Evolutionary conservation across 2,329 filamentous ascomycete species (phyloP).

Genomic region (Cercospora janseana): DNA sequence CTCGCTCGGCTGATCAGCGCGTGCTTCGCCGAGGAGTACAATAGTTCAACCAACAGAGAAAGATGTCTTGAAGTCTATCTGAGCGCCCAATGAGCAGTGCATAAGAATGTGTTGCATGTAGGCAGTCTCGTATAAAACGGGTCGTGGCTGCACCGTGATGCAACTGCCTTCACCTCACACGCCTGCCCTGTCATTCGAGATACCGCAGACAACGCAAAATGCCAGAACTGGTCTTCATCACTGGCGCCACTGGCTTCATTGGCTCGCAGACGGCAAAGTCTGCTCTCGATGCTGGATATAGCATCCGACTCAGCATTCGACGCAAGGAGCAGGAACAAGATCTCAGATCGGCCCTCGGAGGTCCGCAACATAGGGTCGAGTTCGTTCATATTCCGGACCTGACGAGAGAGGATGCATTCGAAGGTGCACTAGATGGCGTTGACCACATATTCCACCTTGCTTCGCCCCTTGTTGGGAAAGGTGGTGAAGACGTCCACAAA

Average conservation of each 20-base stretch:
- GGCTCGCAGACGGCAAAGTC: slow-evolving; percentile 31
- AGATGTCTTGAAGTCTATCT: too few relatives aligned
- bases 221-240: slow-evolving; percentile 23
- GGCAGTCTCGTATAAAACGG: too few relatives aligned
- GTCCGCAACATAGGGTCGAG: slow-evolving; percentile 11
- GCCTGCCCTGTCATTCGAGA: not conserved
- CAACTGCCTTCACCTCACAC: too few relatives aligned
- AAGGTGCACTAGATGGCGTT: slow-evolving; percentile 27
- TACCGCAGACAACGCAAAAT: not conserved
- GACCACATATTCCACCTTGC: slow-evolving; percentile 35
- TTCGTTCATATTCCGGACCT: slow-evolving; percentile 25
- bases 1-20: too few relatives aligned
- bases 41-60: too few relatives aligned
- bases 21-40: too few relatives aligned
- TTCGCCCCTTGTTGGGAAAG: slow-evolving; percentile 30
- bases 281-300: slow-evolving; percentile 24
- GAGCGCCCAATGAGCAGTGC: too few relatives aligned
- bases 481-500: slow-evolving; percentile 21
- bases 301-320: slow-evolving; percentile 24
- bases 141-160: too few relatives aligned
- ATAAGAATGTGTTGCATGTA: too few relatives aligned
- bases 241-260: slow-evolving; percentile 35
- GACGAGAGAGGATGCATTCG: slow-evolving; percentile 19
- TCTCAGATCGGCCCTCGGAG: slow-evolving; percentile 3
- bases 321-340: slow-evolving; percentile 14